Conservation (phyloP, 2,329 filamentous ascomycete species). For the Xylaria multiplex region DNA sequence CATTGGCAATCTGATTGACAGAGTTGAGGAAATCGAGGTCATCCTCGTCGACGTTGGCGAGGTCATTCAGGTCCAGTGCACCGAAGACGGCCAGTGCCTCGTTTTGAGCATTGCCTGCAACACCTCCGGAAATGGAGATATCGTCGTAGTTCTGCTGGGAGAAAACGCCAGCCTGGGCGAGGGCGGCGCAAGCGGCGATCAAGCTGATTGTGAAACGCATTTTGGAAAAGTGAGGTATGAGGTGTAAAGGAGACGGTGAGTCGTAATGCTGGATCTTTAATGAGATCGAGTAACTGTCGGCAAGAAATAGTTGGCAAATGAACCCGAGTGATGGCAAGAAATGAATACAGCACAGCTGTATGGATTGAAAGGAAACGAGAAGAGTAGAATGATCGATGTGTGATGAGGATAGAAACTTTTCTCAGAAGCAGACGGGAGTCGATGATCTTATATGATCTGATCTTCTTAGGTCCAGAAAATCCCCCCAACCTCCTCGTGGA, state of each 20-base stretch:
- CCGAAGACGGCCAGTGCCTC: constrained; percentile 55
- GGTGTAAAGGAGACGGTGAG: constrained; percentile 7
- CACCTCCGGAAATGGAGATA: constrained; percentile 59
- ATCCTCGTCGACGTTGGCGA: constrained; percentile 55
- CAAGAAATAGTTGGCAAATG: constrained; percentile 18
- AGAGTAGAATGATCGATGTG: constrained; percentile 33
- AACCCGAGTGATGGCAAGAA: constrained; percentile 40
- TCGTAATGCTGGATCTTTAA: constrained; percentile 15
- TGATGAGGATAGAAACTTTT: constrained; percentile 34
- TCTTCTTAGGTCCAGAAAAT: constrained; percentile 30
- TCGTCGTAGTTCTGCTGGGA: constrained; percentile 53
- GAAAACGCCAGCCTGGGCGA: constrained; percentile 44
- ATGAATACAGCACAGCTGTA: constrained; percentile 47
- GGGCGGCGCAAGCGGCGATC: constrained; percentile 40
- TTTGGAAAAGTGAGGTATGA: constrained; percentile 31
- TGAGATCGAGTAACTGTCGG: constrained; percentile 20
- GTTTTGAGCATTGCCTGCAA: constrained; percentile 56
- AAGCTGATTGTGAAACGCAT: constrained; percentile 46
- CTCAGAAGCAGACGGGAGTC: constrained; percentile 19
- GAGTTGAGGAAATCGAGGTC: constrained; percentile 62
- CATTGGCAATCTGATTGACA: constrained; percentile 63
- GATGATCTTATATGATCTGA: constrained; percentile 32
- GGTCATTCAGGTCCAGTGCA: constrained; percentile 53
- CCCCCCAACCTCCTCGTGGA: constrained; percentile 8
- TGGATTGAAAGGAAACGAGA: constrained; percentile 20